Evolutionary conservation across 768 basidiomycete species (phyloP).

Genomic region (Boletus pseudo-olivaceus): DNA sequence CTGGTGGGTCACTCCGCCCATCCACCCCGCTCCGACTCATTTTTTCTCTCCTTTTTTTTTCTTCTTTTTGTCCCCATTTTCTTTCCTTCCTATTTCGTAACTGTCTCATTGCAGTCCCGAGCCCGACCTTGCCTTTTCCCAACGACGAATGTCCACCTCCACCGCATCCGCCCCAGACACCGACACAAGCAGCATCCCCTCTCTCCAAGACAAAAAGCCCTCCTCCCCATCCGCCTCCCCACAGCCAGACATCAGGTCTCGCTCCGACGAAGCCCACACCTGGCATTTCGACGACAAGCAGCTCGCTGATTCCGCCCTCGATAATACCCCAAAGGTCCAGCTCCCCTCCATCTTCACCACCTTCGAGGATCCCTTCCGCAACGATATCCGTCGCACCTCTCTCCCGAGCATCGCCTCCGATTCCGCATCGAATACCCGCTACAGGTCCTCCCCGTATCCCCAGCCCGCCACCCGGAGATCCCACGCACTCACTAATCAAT

Average conservation of each 20-base stretch:
- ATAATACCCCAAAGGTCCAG: slow-evolving; percentile 53
- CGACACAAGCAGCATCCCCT: slow-evolving; percentile 54
- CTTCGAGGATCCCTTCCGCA: slow-evolving; percentile 57
- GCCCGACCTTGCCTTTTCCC: slow-evolving; percentile 49
- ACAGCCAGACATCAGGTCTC: slow-evolving; percentile 45
- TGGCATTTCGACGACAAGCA: slow-evolving; percentile 38
- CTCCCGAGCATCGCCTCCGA: slow-evolving; percentile 60
- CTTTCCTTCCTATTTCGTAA: slow-evolving; percentile 6
- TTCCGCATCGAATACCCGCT: slow-evolving; percentile 36
- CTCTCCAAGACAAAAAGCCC: slow-evolving; percentile 58
- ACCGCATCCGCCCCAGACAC: slow-evolving; percentile 63
- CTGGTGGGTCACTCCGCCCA: slow-evolving; percentile 37
- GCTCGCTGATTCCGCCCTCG: slow-evolving; percentile 38
- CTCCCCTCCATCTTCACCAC: slow-evolving; percentile 72
- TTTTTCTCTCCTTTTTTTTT: slow-evolving; percentile 6
- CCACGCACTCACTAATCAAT: slow-evolving; percentile 41
- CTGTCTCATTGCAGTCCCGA: slow-evolving; percentile 34
- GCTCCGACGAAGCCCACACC: slow-evolving; percentile 27
- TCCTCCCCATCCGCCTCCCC: slow-evolving; percentile 50
- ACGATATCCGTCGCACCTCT: slow-evolving; percentile 58
- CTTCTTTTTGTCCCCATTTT: too few species aligned
- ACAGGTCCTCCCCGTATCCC: slow-evolving; percentile 57
- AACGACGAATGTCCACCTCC: slow-evolving; percentile 76
- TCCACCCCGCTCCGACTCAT: slow-evolving; percentile 15
- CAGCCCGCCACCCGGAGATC: slow-evolving; percentile 44